Evolutionary conservation across 2,329 filamentous ascomycete genomes (phyloP).

Genomic region (Fusarium hostae): DNA sequence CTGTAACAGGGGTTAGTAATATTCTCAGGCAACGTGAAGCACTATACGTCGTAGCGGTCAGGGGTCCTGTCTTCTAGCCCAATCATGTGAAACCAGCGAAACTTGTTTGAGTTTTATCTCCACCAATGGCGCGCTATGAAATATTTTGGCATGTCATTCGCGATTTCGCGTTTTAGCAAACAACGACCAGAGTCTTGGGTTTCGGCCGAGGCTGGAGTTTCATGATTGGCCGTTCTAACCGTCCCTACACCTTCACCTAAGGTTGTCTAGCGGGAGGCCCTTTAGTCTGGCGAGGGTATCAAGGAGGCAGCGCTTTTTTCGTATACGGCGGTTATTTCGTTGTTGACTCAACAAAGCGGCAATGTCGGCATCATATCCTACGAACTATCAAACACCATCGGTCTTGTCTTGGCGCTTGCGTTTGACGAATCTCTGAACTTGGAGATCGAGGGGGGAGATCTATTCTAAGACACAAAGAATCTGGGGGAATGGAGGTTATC

Average conservation of each 20-base stretch:
- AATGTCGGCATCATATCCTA: constrained; percentile 13
- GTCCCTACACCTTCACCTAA: not conserved
- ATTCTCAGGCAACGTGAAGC: constrained; percentile 3
- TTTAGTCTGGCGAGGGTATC: not conserved
- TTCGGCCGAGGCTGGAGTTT: not conserved
- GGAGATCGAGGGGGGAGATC: not conserved
- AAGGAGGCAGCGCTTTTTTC: not conserved
- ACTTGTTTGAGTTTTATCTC: not conserved
- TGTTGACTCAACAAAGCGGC: not conserved
- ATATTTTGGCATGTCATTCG: not conserved
- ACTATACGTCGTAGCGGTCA: constrained; percentile 4
- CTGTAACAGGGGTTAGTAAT: constrained; percentile 21
- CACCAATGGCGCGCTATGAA: not conserved
- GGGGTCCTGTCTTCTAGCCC: not conserved
- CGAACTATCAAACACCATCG: not conserved
- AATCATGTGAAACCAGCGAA: constrained; percentile 21
- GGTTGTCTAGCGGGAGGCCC: not conserved
- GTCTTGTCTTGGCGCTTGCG: constrained; percentile 5
- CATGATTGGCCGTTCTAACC: constrained; percentile 3
- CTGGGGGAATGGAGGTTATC: not conserved
- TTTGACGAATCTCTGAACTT: not conserved
- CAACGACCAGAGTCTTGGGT: not conserved
- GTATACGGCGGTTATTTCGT: not conserved
- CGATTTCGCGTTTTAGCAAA: not conserved
- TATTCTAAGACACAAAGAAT: not conserved